Conservation (phyloP, 768 basidiomycete species). For the Stropharia rugosoannulata region DNA sequence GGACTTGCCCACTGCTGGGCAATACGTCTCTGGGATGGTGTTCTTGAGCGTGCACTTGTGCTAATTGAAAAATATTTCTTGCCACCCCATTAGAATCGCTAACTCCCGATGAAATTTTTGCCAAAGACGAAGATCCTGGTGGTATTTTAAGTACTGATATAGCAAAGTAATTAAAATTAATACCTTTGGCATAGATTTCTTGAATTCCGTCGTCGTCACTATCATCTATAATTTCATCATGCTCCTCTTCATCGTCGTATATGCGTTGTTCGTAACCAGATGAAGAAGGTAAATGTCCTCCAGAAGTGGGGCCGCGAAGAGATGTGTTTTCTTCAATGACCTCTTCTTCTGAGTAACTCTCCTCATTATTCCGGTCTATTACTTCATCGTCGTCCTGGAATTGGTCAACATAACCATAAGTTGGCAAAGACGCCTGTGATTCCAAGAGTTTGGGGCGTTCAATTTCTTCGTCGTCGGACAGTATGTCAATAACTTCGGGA, state of each 20-base stretch:
- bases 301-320: not conserved
- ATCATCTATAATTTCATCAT: constrained; percentile 3
- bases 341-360: constrained; percentile 13
- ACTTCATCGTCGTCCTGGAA: constrained; percentile 6
- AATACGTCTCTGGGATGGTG: too few relatives aligned
- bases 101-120: too few relatives aligned
- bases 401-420: not conserved
- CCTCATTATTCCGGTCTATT: constrained; percentile 10
- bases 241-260: not conserved
- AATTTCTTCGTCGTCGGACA: constrained; percentile 20
- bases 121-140: too few relatives aligned
- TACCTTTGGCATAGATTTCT: constrained; percentile 29
- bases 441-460: constrained; percentile 10
- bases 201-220: constrained; percentile 18
- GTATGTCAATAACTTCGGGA: constrained; percentile 19
- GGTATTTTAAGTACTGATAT: not conserved
- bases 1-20: too few relatives aligned
- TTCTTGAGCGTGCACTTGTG: too few relatives aligned
- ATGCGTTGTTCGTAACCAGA: not conserved
- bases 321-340: not conserved
- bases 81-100: too few relatives aligned
- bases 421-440: not conserved
- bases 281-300: not conserved
- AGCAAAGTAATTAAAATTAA: constrained; percentile 28
- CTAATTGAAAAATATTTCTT: too few relatives aligned